Evolutionary conservation across 2,329 filamentous ascomycete genomes (phyloP).

Genomic region (Fusarium scirpi): DNA sequence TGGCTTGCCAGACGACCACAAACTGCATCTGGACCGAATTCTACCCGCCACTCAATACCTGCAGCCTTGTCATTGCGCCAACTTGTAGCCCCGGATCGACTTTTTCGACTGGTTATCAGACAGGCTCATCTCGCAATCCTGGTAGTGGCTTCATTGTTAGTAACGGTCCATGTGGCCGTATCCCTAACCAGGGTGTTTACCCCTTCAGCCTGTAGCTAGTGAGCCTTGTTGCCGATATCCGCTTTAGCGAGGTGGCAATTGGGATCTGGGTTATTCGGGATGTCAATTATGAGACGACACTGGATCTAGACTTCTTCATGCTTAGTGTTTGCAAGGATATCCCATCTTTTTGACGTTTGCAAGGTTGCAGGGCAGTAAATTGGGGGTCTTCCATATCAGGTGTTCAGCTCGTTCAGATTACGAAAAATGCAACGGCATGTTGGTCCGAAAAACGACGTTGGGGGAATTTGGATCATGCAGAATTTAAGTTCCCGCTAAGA

Average conservation of each 20-base stretch:
- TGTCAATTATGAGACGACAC: not conserved
- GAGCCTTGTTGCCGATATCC: not conserved
- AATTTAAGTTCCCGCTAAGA: not conserved
- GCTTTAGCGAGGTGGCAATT: not conserved
- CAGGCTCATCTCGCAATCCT: rapidly evolving
- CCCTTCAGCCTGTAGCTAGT: too few species aligned
- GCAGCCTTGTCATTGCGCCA: not conserved
- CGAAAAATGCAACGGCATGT: not conserved
- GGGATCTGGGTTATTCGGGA: not conserved
- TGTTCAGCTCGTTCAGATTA: not conserved
- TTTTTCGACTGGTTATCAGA: not conserved
- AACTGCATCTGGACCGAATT: not conserved
- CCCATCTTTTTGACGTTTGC: not conserved
- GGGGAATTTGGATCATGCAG: not conserved
- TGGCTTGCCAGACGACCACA: not conserved
- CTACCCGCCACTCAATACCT: not conserved
- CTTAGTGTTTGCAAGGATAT: not conserved
- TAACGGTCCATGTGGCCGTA: not conserved
- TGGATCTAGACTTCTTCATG: not conserved
- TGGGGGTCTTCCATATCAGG: not conserved
- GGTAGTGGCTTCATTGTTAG: not conserved
- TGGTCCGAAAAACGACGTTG: not conserved
- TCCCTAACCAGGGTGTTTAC: not conserved
- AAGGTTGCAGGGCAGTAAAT: not conserved
- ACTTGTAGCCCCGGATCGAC: not conserved